A percentile compares a stretch with the other conserved stretches of the same genome.
Evolutionary conservation across 2,329 filamentous ascomycete species (phyloP).

Genomic region (Metarhizium anisopliae): DNA sequence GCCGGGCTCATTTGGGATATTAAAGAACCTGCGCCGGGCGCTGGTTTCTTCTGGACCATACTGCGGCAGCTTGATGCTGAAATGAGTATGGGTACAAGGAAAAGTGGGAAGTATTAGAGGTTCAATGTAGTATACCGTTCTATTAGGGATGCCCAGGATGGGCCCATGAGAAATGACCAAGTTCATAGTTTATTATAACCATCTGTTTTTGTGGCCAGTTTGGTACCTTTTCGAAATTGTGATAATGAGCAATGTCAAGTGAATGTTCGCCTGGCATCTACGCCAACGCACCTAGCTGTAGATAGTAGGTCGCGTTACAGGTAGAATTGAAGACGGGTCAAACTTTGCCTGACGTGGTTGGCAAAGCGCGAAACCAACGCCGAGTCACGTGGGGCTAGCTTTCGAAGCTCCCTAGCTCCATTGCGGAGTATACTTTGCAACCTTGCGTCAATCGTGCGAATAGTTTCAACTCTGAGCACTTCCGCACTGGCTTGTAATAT

Average conservation of each 20-base stretch:
- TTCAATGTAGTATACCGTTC: neutral
- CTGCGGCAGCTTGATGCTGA: neutral
- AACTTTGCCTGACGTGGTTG: neutral
- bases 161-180: constrained; percentile 1
- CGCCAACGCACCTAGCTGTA: too few relatives aligned
- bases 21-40: constrained; percentile 3
- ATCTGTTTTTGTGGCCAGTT: neutral
- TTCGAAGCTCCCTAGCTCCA: neutral
- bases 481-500: neutral
- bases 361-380: neutral
- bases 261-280: neutral
- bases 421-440: neutral
- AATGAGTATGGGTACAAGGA: neutral
- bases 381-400: constrained; percentile 1
- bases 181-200: neutral
- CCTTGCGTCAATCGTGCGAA: neutral
- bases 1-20: constrained; percentile 17
- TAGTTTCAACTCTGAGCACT: neutral
- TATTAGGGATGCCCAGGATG: neutral
- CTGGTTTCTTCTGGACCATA: neutral
- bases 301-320: neutral
- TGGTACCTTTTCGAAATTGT: neutral
- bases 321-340: neutral
- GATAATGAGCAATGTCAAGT: neutral
- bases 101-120: neutral